phyloP scores from a whole-genome alignment of 1,284 basidiomycete species.

The Microbotryum saponariae region DNA sequence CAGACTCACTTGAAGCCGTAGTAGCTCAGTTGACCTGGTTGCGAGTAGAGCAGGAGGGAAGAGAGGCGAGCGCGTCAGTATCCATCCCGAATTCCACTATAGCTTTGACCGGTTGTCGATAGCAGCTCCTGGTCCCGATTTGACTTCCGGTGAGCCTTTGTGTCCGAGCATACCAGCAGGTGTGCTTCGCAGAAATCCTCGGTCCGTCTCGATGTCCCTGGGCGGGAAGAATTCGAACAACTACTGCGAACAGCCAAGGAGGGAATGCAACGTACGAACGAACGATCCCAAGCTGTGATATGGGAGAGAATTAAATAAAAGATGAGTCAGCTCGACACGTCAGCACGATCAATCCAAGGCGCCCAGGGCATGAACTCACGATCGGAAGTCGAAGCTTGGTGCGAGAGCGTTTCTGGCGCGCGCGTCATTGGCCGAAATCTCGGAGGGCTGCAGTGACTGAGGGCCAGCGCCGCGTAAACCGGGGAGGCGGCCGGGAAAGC shows the following conservation, averaged over 20 bases:
- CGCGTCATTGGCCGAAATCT: slow-evolving; percentile 16
- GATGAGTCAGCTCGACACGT: not conserved
- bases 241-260: not conserved
- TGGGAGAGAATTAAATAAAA: no score
- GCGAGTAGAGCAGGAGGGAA: not conserved
- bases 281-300: slow-evolving; percentile 24
- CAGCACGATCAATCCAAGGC: not conserved
- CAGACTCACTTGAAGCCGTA: slow-evolving; percentile 20
- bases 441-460: not conserved
- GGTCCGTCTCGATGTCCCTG: no score
- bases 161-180: no score
- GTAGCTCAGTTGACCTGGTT: slow-evolving; percentile 17
- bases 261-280: not conserved
- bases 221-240: no score
- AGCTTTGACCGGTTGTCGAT: no score
- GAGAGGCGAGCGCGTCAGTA: not conserved
- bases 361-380: not conserved
- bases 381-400: slow-evolving; percentile 23
- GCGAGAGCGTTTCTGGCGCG: slow-evolving; percentile 19
- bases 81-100: no score
- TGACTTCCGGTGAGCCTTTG: no score
- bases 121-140: no score
- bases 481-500: no score
- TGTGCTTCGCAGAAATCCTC: no score
- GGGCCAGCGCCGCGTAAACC: no score